phyloP scores from a whole-genome alignment of 768 basidiomycete genomes.

The Termitomyces sp. region DNA sequence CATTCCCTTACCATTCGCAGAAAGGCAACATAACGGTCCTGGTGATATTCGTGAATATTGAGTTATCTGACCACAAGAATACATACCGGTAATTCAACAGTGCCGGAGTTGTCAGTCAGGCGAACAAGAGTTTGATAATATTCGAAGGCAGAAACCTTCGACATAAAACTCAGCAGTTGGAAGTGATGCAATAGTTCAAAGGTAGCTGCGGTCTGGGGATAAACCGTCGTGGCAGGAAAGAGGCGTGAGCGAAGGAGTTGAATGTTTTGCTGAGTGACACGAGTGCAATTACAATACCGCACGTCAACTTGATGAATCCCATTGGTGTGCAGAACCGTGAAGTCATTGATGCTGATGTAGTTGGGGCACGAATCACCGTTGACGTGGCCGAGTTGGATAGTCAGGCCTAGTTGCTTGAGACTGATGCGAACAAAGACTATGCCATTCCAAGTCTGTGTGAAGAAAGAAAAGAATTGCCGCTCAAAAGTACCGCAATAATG shows the following conservation, averaged over 20 bases:
- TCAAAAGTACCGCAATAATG: not conserved
- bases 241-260: slow-evolving; percentile 29
- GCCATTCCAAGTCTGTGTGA: not conserved
- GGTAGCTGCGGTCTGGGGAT: slow-evolving; percentile 28
- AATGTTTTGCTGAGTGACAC: not conserved
- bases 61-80: too few relatives aligned
- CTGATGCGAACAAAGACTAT: not conserved
- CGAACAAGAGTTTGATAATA: slow-evolving; percentile 24
- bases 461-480: not conserved
- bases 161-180: slow-evolving; percentile 27
- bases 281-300: slow-evolving; percentile 30
- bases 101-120: slow-evolving; percentile 23
- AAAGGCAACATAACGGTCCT: slow-evolving; percentile 2
- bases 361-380: slow-evolving; percentile 14
- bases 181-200: slow-evolving; percentile 25
- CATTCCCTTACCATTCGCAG: slow-evolving; percentile 14
- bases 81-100: too few relatives aligned
- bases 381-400: slow-evolving; percentile 23
- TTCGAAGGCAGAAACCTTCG: slow-evolving; percentile 26
- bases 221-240: slow-evolving; percentile 22
- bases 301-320: slow-evolving; percentile 28
- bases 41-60: not conserved
- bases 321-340: slow-evolving; percentile 18
- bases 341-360: slow-evolving; percentile 11
- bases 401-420: slow-evolving; percentile 6